phyloP scores from a whole-genome alignment of 2,329 filamentous ascomycete species.

The Fusarium paranaense region DNA sequence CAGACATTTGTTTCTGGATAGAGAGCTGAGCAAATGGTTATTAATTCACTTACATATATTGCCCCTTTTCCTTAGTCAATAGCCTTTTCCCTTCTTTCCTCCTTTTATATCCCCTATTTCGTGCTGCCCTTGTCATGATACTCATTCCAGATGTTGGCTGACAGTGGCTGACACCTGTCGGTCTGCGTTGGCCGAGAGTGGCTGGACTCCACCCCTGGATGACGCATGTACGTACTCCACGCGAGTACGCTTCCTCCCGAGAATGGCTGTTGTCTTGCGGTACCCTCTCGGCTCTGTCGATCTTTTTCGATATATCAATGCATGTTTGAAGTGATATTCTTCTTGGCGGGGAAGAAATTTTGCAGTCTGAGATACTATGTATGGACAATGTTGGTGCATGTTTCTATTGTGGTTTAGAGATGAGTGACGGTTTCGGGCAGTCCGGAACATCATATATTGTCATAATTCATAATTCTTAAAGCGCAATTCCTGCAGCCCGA shows the following conservation, averaged over 20 bases:
- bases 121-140: not conserved
- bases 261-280: not conserved
- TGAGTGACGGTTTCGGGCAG: not conserved
- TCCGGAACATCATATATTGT: not conserved
- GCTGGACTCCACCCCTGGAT: not conserved
- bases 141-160: not conserved
- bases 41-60: not conserved
- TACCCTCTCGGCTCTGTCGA: not conserved
- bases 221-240: not conserved
- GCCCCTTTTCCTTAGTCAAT: not conserved
- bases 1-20: not conserved
- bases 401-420: not conserved
- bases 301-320: not conserved
- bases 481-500: not conserved
- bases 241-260: not conserved
- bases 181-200: not conserved
- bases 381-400: not conserved
- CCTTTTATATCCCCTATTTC: not conserved
- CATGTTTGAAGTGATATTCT: not conserved
- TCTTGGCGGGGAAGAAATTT: not conserved
- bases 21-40: not conserved
- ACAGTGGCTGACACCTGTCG: not conserved
- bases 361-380: not conserved
- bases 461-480: not conserved
- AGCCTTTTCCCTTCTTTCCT: not conserved